Base-by-base conservation (phyloP, 2,329 filamentous ascomycete genomes). In the Cladosporium sphaerospermum region DNA sequence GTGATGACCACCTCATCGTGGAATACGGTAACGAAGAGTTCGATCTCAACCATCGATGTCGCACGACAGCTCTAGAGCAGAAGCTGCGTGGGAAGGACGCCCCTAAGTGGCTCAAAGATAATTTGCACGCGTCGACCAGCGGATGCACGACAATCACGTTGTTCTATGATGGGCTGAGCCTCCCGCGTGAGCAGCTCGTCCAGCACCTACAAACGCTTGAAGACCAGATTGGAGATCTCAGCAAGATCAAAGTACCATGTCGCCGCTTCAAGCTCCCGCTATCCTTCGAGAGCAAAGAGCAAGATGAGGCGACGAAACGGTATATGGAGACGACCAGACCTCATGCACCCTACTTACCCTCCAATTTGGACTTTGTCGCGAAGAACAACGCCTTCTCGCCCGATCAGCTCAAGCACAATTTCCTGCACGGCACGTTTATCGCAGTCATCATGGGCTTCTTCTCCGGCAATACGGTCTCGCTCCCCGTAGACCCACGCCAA, bases 241-340 rank as follows among this genome's bases (percentile, higher is more conserved):
- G 63, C 53, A 64, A 63, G 33, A 68, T 66, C 18, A 72, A 72
- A 58, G 69, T 75, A 0, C 70, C 72, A 2, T 71, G 69, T 5
- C 69, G 73, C 36, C 61, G 69, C 18, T 73, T 75, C 65, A 69
- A 63, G 39, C 68, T 75, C 2, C 73, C 73, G 0, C 64, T 75
- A 28, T 69, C 69, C 9, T 75, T 74, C 59, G 68, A 73, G 40
- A 70, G 66, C 40, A 69, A 69, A 53, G 67, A 69, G 13, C 71
- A 74, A 56, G 63, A 73, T 16, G 75, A 78, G 33, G 81, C 82
- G 0, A 75, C 82, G 0, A 69, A 79, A 43, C 74, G 82, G 3
- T 86, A 86, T 64, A 78, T 78, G 62, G 78, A 78, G 19, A 84
- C 81, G 0, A 81, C 83, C 56, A 75, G 83, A 6, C 74, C 78